These are phyloP conservation scores for Peronospora farinosa DNA, from an alignment of 352 stramenopile genomes.

Conservation along the genomic window DNA sequence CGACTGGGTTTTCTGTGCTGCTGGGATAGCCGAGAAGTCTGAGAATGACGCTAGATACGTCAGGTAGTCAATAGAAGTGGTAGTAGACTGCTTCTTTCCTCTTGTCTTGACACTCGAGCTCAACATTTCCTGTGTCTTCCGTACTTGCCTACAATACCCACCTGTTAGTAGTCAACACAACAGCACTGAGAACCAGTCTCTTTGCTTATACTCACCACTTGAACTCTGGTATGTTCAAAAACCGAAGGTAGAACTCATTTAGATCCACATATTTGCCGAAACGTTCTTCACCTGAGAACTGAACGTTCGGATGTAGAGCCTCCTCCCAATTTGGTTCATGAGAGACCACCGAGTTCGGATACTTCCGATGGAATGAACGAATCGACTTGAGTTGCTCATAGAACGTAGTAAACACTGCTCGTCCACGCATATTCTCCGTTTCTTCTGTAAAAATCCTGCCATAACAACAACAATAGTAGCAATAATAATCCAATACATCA, in stretches of 20 bases:
- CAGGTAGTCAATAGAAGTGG: slow-evolving; percentile 54
- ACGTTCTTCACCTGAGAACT: slow-evolving; percentile 86
- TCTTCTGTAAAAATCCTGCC: slow-evolving; percentile 69
- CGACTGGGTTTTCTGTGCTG: slow-evolving; percentile 52
- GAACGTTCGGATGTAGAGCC: slow-evolving; percentile 51
- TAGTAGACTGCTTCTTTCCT: slow-evolving; percentile 11
- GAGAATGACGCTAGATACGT: slow-evolving; percentile 63
- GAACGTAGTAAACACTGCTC: slow-evolving; percentile 82
- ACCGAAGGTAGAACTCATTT: slow-evolving; percentile 76
- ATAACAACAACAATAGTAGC: background rate
- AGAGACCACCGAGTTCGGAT: slow-evolving; percentile 57
- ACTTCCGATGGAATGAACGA: slow-evolving; percentile 80
- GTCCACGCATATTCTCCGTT: slow-evolving; percentile 67
- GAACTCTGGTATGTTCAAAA: slow-evolving; percentile 68
- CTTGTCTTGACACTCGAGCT: slow-evolving; percentile 13
- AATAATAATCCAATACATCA: background rate
- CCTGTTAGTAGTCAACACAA: background rate
- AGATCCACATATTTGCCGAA: slow-evolving; percentile 89
- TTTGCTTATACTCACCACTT: slow-evolving; percentile 23
- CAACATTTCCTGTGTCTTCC: slow-evolving; percentile 23
- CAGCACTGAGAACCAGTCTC: background rate
- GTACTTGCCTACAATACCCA: slow-evolving; percentile 27
- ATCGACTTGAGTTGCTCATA: slow-evolving; percentile 85
- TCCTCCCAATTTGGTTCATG: slow-evolving; percentile 63
- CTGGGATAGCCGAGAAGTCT: slow-evolving; percentile 56